Conservation (phyloP, 805 yeast genomes). For the Candida sakaeoensis region DNA sequence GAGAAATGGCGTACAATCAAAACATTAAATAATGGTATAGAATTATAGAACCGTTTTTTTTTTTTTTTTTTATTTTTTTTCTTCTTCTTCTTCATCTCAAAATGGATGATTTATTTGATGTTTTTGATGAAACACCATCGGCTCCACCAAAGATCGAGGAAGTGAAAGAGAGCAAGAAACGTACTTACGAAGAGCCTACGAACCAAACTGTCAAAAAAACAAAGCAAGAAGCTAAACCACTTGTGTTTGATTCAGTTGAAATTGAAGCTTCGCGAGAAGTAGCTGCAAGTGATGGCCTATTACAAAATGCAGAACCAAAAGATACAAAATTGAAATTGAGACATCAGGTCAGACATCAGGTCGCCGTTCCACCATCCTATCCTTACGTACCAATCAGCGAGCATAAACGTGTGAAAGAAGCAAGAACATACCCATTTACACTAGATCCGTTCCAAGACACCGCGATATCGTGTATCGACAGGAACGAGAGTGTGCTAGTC, state of each 20-base stretch:
- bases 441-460: constrained; percentile 98
- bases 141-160: constrained; percentile 24
- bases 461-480: constrained; percentile 91
- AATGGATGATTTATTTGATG: constrained; percentile 56
- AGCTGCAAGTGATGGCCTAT: constrained; percentile 17
- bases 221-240: constrained; percentile 53
- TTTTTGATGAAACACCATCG: constrained; percentile 54
- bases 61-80: neutral
- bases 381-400: constrained; percentile 85
- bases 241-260: constrained; percentile 83
- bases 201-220: constrained; percentile 16
- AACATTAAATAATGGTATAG: constrained; percentile 17
- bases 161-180: constrained; percentile 14
- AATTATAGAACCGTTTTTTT: constrained; percentile 1
- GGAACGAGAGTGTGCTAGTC: constrained; percentile 90
- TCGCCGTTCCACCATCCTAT: constrained; percentile 90
- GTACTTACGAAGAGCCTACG: neutral
- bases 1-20: constrained; percentile 62
- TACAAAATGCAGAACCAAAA: constrained; percentile 5
- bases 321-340: constrained; percentile 56
- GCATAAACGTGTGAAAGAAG: constrained; percentile 74
- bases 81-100: constrained; percentile 5
- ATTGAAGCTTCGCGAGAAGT: constrained; percentile 89
- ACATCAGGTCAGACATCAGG: constrained; percentile 97
- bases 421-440: constrained; percentile 86